Conservation (phyloP, 768 basidiomycete genomes). For the Coprinopsis sp. region DNA sequence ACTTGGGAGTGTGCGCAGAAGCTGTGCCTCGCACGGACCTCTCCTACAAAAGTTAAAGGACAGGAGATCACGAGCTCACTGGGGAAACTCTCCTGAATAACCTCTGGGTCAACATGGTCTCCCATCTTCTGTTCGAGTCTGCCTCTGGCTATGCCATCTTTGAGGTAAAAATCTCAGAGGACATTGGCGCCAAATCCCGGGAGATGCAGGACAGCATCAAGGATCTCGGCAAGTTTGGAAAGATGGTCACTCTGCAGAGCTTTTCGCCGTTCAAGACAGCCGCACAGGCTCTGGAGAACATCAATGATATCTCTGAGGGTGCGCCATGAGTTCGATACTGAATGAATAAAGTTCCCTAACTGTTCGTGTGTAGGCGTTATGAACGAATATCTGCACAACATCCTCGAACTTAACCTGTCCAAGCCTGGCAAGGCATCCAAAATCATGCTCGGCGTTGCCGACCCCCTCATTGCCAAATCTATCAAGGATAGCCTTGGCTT, state of each 20-base stretch:
- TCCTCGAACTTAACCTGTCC: constrained; percentile 84
- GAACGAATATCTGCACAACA: constrained; percentile 75
- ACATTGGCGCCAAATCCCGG: constrained; percentile 75
- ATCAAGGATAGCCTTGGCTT: constrained; percentile 73
- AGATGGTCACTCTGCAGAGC: constrained; percentile 87
- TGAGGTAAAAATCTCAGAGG: constrained; percentile 80
- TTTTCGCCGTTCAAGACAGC: constrained; percentile 94
- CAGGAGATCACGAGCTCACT: too few relatives aligned
- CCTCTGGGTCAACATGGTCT: constrained; percentile 48
- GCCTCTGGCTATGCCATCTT: constrained; percentile 94
- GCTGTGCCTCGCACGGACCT: too few relatives aligned
- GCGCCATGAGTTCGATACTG: constrained; percentile 14
- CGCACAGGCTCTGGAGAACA: constrained; percentile 91
- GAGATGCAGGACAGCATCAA: constrained; percentile 82
- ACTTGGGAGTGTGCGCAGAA: too few relatives aligned
- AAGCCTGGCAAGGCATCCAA: constrained; percentile 67
- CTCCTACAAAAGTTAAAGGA: too few relatives aligned
- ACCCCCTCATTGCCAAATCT: constrained; percentile 65
- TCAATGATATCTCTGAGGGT: constrained; percentile 97
- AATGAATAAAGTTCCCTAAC: not conserved
- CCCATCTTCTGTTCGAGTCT: constrained; percentile 89
- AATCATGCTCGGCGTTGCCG: constrained; percentile 76
- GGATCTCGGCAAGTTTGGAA: constrained; percentile 83
- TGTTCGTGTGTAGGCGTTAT: constrained; percentile 56
- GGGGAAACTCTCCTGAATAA: too few relatives aligned